Conservation (phyloP, 2,329 filamentous ascomycete species). For the Colletotrichum spaethianum region DNA sequence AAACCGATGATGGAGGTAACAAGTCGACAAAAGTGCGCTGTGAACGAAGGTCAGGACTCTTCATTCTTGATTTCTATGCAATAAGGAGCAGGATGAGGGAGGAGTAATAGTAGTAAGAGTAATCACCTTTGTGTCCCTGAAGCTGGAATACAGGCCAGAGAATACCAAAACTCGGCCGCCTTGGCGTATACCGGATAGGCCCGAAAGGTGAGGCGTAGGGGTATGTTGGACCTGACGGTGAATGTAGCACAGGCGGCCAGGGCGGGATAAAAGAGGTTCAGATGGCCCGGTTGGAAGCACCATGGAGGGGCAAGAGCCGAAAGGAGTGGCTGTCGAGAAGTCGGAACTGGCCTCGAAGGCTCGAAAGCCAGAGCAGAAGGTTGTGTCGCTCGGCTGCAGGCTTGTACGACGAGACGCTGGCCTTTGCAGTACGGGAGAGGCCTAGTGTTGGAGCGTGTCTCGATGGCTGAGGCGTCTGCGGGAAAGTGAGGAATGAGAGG, state of each 20-base stretch:
- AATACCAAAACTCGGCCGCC: not conserved
- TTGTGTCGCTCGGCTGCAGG: slow-evolving; percentile 8
- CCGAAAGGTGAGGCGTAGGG: slow-evolving; percentile 7
- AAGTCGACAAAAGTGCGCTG: not conserved
- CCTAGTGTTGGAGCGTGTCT: not conserved
- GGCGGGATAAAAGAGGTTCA: slow-evolving; percentile 6
- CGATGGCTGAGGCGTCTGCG: not conserved
- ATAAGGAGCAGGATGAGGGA: not conserved
- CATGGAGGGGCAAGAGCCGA: not conserved
- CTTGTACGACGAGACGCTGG: slow-evolving; percentile 33
- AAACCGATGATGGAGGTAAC: not conserved
- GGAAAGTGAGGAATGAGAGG: not conserved
- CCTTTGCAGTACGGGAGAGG: slow-evolving; percentile 1
- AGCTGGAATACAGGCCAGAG: slow-evolving; percentile 7
- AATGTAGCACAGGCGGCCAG: slow-evolving; percentile 10
- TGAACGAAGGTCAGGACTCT: not conserved
- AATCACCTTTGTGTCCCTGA: slow-evolving; percentile 8
- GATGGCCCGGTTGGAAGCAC: not conserved
- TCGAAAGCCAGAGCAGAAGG: slow-evolving; percentile 6
- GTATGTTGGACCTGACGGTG: not conserved
- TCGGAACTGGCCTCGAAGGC: slow-evolving; percentile 11
- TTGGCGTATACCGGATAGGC: not conserved
- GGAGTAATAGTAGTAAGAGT: not conserved
- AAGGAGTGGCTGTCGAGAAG: not conserved
- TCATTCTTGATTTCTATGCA: not conserved